phyloP scores from a whole-genome alignment of 163 green algal species.

The Scenedesmus sp. region DNA sequence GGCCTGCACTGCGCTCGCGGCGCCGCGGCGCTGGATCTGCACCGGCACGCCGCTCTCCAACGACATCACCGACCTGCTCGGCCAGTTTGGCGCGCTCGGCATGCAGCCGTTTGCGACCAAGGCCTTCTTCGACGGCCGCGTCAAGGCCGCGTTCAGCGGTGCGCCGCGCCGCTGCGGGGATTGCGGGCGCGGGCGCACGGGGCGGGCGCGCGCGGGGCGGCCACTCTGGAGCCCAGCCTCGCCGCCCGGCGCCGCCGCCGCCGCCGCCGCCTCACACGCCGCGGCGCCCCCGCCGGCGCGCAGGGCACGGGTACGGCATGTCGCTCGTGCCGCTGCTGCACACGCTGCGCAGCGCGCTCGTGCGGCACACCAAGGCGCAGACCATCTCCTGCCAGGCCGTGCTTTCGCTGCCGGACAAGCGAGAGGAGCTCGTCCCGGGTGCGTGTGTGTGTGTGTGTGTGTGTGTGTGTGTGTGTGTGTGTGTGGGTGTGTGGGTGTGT shows the following conservation, averaged over 20 bases:
- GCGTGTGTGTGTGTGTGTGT: too few relatives aligned
- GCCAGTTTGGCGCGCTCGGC: constrained; percentile 62
- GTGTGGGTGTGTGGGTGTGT: too few relatives aligned
- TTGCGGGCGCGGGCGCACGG: too few relatives aligned
- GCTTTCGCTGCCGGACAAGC: constrained; percentile 35
- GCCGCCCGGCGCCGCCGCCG: constrained; percentile 16
- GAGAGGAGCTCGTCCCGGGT: constrained; percentile 33
- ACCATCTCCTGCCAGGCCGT: constrained; percentile 50
- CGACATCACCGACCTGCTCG: constrained; percentile 66
- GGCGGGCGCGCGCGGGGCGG: too few relatives aligned
- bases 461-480: too few relatives aligned
- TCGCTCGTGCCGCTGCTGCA: constrained; percentile 26
- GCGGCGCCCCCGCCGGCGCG: background rate
- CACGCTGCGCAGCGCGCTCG: background rate
- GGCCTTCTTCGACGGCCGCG: constrained; percentile 51
- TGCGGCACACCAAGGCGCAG: constrained; percentile 52
- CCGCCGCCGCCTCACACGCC: background rate
- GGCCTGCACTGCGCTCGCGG: background rate
- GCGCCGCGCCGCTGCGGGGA: too few relatives aligned
- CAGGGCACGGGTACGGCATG: constrained; percentile 31
- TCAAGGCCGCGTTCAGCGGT: constrained; percentile 49
- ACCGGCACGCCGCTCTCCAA: constrained; percentile 75
- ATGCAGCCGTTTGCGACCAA: constrained; percentile 57
- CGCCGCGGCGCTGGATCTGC: constrained; percentile 52
- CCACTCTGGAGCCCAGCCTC: too few relatives aligned